Base-by-base conservation (phyloP, 2,329 filamentous ascomycete species). In the Ampelomyces quisqualis region DNA sequence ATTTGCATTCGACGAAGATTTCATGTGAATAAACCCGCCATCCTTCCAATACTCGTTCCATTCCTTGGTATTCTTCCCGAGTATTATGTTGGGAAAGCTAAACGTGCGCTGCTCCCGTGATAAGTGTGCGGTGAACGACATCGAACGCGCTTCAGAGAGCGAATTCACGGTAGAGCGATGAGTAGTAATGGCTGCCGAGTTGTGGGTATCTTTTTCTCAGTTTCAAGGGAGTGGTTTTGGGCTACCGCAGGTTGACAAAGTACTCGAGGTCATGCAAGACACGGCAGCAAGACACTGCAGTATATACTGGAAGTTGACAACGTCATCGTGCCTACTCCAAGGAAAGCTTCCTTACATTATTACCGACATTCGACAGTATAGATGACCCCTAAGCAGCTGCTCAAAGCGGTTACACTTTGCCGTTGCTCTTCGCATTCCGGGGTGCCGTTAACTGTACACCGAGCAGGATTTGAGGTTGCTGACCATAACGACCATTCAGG, bases 21-120 rank as follows among this genome's bases (percentile, higher is more conserved):
- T 70, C 14, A 78, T 55, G 45, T 78, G 75, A n/a, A 79, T 60
- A 49, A 79, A 79, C 2, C 73, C 73, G 0, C 75, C 75, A 0
- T 65, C 57, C 14, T 60, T 57, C 75, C 76, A 79, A 54, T 74
- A 79, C 3, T 65, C 41, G 2, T 65, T 46, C 76, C 76, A 78
- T 65, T 68, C 75, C 5, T 50, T 41, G 13, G 39, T 44, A 8
- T 72, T 74, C 9, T 60, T 54, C 4, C 50, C 38, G 19, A 56
- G 41, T 6, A 70, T 55, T 11, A 47, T 49, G 5, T 51, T 45
- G 5, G 57, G 52, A 15, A 52, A 40, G 3, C 45, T 53, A 7
- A 51, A 49, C 8, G 39, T 35, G 22, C 9, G 64, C 59, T 5
- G 67, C n/a, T 53, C 51, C 5, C 47, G 49, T 6, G 57, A 54